Percentiles rank a stretch among this genome's conserved stretches.
phyloP scores from a whole-genome alignment of 2,329 filamentous ascomycete species.

The Aspergillus alliaceus region DNA sequence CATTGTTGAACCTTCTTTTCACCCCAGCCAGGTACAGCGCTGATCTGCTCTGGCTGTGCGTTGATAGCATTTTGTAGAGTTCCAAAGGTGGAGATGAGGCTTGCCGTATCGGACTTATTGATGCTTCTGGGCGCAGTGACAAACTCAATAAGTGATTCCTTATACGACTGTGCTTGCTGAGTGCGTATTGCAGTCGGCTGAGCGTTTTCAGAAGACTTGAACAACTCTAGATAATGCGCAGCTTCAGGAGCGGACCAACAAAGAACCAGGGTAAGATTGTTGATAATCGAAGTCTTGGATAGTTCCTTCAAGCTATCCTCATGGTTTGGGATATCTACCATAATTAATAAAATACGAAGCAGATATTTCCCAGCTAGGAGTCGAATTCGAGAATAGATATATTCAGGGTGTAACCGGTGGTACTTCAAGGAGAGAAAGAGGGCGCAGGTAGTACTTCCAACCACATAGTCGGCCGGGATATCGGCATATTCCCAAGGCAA shows the following conservation, averaged over 20 bases:
- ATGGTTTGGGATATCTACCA: constrained; percentile 95
- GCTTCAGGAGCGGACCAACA: constrained; percentile 95
- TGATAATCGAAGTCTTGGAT: constrained; percentile 87
- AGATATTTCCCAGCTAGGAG: constrained; percentile 82
- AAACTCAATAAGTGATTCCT: constrained; percentile 86
- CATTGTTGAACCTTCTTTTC: constrained; percentile 91
- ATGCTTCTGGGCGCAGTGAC: constrained; percentile 85
- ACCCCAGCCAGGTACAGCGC: constrained; percentile 86
- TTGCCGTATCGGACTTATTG: constrained; percentile 92
- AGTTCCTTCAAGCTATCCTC: constrained; percentile 87
- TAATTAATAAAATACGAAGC: constrained; percentile 79
- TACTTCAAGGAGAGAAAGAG: constrained; percentile 95
- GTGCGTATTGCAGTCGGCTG: constrained; percentile 79
- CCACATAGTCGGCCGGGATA: constrained; percentile 89
- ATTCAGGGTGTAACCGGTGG: constrained; percentile 94
- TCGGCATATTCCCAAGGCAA: constrained; percentile 96
- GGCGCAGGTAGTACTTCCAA: constrained; percentile 84
- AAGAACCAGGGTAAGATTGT: constrained; percentile 86
- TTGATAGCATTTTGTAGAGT: constrained; percentile 85
- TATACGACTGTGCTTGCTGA: constrained; percentile 78
- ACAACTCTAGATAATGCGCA: constrained; percentile 88
- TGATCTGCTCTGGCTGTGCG: constrained; percentile 80
- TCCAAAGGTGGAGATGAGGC: constrained; percentile 87
- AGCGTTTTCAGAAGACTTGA: constrained; percentile 91
- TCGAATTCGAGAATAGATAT: constrained; percentile 91